A percentile compares a stretch with the other conserved stretches of the same genome.
Evolutionary conservation across 1,284 basidiomycete genomes (phyloP).

Genomic region (Nidula niveotomentosa): DNA sequence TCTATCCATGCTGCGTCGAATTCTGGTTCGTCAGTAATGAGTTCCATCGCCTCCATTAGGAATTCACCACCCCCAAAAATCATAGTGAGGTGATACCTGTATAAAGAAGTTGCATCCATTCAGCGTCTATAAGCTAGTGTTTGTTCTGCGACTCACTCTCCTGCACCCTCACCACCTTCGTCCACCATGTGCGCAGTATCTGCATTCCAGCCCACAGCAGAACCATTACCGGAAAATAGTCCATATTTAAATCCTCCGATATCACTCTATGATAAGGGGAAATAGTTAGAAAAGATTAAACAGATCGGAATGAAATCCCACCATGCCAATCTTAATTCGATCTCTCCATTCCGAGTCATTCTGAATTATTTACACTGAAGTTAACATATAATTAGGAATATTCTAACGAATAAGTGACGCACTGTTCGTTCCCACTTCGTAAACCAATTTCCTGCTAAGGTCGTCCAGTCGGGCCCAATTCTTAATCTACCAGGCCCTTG

Average conservation of each 20-base stretch:
- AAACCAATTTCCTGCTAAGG: slow-evolving; percentile 42
- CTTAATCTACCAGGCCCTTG: slow-evolving; percentile 35
- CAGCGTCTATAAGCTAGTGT: background rate
- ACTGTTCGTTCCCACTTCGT: slow-evolving; percentile 43
- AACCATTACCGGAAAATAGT: slow-evolving; percentile 34
- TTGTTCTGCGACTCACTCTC: slow-evolving; percentile 24
- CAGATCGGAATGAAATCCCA: slow-evolving; percentile 8
- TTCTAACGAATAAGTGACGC: slow-evolving; percentile 2
- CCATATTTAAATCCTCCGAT: slow-evolving; percentile 38
- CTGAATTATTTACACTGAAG: slow-evolving; percentile 7
- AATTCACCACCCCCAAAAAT: slow-evolving; percentile 44
- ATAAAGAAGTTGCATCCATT: background rate
- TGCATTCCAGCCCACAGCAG: slow-evolving; percentile 42
- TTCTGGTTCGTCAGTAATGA: slow-evolving; percentile 35
- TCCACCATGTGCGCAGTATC: slow-evolving; percentile 37
- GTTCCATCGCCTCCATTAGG: slow-evolving; percentile 39
- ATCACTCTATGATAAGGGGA: slow-evolving; percentile 21
- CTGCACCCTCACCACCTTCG: slow-evolving; percentile 33
- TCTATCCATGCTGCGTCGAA: slow-evolving; percentile 43
- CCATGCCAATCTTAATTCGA: slow-evolving; percentile 39
- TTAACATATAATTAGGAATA: too few relatives aligned
- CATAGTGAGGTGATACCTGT: slow-evolving; percentile 38
- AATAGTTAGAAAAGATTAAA: background rate
- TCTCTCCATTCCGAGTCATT: slow-evolving; percentile 37
- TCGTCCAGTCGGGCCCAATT: slow-evolving; percentile 42